Evolutionary conservation across 1,284 basidiomycete genomes (phyloP), one percentile per base, ranked within the genome.

Genomic region (Heliocybe sulcata): DNA sequence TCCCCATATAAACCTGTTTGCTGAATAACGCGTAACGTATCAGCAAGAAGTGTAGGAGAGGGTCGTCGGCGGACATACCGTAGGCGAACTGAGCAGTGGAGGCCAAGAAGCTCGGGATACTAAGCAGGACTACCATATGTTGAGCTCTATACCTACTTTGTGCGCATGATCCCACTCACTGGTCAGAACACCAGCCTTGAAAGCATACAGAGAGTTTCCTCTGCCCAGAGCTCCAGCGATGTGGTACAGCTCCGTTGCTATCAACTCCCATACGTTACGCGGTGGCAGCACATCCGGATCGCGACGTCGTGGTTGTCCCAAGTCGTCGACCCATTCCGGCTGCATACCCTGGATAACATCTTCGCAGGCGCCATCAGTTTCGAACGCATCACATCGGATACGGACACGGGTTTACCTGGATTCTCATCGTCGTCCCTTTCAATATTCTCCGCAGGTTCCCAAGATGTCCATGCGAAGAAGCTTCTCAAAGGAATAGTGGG

Each of bases 201-300:
- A 54, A 0, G 88, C 89, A 59, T 85, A 95, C 56, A 93, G 70
- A 1, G 72, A 67, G 61, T 90, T 87, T 3, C 86, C 87, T 16
- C 74, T 68, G 1, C 74, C 71, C 0, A 87, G 60, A 0, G 69
- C 69, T 2, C 65, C 65, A 8, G 74, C 57, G 1, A 64, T 57
- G 16, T 69, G 63, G 62, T 85, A 80, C 0, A 82, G 11, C 55
- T 69, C 64, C 49, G 72, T 75, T 73, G 81, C 76, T 0, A 77
- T 56, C 45, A 64, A 68, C 61, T 89, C 82, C 35, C 85, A 70
- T 2, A 59, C 35, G 57, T 87, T 89, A 1, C 69, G 65, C 0
- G 88, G 87, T 6, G 87, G 86, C 1, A 91, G 65, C 0, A 85
- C 87, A 62, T 92, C 89, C 0, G 89, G 89, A 67, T 92, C 85